These are phyloP conservation scores for Quercus tomentella DNA, from an alignment of 331 rosid species.

Conservation along the genomic window DNA sequence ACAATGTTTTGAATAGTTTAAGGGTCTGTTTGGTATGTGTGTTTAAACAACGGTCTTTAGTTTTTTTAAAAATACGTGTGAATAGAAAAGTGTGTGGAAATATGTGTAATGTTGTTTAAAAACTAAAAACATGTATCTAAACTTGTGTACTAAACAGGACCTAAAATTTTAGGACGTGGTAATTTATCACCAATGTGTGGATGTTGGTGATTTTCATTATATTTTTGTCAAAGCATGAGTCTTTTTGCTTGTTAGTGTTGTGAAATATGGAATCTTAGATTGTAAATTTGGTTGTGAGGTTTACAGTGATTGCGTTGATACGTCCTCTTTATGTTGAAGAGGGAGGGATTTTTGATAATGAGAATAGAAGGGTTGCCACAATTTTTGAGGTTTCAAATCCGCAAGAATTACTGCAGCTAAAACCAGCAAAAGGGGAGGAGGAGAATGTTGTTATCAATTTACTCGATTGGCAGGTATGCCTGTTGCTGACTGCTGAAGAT, in stretches of 20 bases:
- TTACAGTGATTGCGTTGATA: slow-evolving; percentile 66
- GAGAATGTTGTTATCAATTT: slow-evolving; percentile 71
- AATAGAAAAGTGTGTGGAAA: too few species aligned
- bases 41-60: too few species aligned
- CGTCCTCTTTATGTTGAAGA: slow-evolving; percentile 57
- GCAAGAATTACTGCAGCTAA: slow-evolving; percentile 57
- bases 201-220: slow-evolving; percentile 1
- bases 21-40: too few species aligned
- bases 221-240: slow-evolving; percentile 1
- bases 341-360: slow-evolving; percentile 55
- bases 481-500: neutral
- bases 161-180: too few species aligned
- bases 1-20: too few species aligned
- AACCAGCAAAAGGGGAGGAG: slow-evolving; percentile 39
- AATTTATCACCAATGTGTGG: neutral
- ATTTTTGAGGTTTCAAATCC: slow-evolving; percentile 57
- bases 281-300: slow-evolving; percentile 16
- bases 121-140: too few species aligned
- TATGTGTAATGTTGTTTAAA: too few species aligned
- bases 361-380: slow-evolving; percentile 55
- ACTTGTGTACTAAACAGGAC: too few species aligned
- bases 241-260: neutral
- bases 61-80: too few species aligned
- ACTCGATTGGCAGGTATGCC: slow-evolving; percentile 87
- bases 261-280: slow-evolving; percentile 1